A percentile compares a stretch with the other conserved stretches of the same genome.
phyloP scores from a whole-genome alignment of 2,329 filamentous ascomycete genomes.

The Elsinoe batatas region DNA sequence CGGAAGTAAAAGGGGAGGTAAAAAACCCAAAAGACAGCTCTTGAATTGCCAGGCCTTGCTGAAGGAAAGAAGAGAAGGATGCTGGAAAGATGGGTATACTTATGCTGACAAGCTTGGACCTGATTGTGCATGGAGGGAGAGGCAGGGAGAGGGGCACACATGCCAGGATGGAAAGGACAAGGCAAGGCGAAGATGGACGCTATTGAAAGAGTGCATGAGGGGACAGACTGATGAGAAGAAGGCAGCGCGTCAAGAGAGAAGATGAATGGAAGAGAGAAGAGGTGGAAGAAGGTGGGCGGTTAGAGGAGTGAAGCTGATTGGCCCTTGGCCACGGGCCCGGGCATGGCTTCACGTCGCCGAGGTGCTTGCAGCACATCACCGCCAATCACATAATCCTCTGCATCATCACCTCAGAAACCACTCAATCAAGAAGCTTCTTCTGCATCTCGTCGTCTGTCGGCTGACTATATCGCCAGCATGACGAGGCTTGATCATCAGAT shows the following conservation, averaged over 20 bases:
- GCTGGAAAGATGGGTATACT: conserved; percentile 16
- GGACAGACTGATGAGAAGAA: not conserved
- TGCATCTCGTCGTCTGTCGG: conserved; percentile 3
- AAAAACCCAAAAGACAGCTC: conserved; percentile 39
- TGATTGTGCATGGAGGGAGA: not conserved
- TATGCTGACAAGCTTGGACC: conserved; percentile 14
- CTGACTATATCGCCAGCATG: conserved; percentile 2
- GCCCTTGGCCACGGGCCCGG: not conserved
- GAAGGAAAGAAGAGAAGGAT: conserved; percentile 31
- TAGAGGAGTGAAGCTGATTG: conserved; percentile 8
- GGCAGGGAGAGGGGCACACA: conserved; percentile 6
- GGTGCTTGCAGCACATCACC: conserved; percentile 1
- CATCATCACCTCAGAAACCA: conserved; percentile 8
- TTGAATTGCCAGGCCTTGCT: conserved; percentile 43
- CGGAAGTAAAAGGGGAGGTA: conserved; percentile 26
- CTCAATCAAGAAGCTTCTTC: conserved; percentile 6
- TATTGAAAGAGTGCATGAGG: conserved; percentile 13
- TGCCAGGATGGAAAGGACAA: not conserved
- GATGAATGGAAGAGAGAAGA: conserved; percentile 11
- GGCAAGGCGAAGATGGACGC: conserved; percentile 2
- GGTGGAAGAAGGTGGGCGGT: conserved; percentile 10
- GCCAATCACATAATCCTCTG: conserved; percentile 8
- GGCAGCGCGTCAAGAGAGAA: conserved; percentile 3
- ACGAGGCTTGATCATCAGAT: conserved; percentile 12
- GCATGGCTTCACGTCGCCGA: conserved; percentile 2